Evolutionary conservation across 495 filamentous ascomycete genomes (phyloP).

Genomic region (Talaromyces adpressus): DNA sequence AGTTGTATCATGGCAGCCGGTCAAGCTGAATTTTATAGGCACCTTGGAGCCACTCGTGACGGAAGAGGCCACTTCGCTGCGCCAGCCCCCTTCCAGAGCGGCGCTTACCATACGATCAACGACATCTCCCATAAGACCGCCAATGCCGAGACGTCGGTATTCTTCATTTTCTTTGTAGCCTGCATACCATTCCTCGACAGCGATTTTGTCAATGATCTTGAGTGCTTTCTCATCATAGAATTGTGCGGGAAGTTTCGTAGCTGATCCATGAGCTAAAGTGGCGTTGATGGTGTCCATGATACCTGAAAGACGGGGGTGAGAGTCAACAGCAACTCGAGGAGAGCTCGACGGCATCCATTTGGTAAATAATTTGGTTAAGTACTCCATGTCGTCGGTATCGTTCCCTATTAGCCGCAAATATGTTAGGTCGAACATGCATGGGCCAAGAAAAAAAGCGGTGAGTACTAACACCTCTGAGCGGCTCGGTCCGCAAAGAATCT

Average conservation of each 20-base stretch:
- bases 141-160: slow-evolving; percentile 82
- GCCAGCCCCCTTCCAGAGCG: slow-evolving; percentile 52
- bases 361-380: slow-evolving; percentile 65
- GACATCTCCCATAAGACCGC: slow-evolving; percentile 74
- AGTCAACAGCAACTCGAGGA: slow-evolving; percentile 70
- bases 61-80: slow-evolving; percentile 44
- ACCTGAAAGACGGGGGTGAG: slow-evolving; percentile 74
- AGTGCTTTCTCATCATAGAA: slow-evolving; percentile 78
- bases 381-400: slow-evolving; percentile 71
- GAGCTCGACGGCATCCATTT: slow-evolving; percentile 78
- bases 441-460: too few relatives aligned
- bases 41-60: slow-evolving; percentile 40
- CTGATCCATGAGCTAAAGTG: slow-evolving; percentile 75
- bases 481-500: slow-evolving; percentile 76
- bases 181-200: slow-evolving; percentile 87
- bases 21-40: slow-evolving; percentile 63
- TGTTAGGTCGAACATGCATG: background rate
- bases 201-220: slow-evolving; percentile 68
- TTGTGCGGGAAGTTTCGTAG: slow-evolving; percentile 67
- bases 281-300: slow-evolving; percentile 93
- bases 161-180: slow-evolving; percentile 79
- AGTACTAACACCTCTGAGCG: slow-evolving; percentile 57
- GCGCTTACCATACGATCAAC: slow-evolving; percentile 75
- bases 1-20: slow-evolving; percentile 93
- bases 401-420: slow-evolving; percentile 53